phyloP scores from a whole-genome alignment of 2,329 filamentous ascomycete species.

The Falciphora oryzae region DNA sequence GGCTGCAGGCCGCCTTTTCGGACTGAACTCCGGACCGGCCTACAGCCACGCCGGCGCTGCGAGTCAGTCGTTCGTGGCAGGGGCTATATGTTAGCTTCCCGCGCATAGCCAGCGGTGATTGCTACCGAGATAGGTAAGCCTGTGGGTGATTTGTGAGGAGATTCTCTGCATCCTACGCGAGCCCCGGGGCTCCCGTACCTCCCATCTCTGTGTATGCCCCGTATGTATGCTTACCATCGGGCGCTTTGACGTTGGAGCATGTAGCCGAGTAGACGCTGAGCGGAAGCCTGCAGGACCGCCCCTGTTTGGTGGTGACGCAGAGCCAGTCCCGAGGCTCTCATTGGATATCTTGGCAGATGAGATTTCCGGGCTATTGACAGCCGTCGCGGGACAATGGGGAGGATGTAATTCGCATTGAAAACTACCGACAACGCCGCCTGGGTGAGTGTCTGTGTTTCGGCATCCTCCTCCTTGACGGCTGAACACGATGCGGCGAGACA shows the following conservation, averaged over 20 bases:
- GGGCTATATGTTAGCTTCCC: background rate
- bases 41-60: background rate
- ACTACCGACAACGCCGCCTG: background rate
- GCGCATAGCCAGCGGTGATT: background rate
- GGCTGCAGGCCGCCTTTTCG: background rate
- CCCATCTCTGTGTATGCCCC: background rate
- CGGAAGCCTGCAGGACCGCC: background rate
- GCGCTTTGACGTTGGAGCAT: background rate
- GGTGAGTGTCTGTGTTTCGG: background rate
- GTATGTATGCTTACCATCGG: background rate
- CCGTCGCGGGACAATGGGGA: background rate
- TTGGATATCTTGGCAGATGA: background rate
- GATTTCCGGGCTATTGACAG: background rate
- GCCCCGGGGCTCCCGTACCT: background rate
- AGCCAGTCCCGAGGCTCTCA: background rate
- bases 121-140: background rate
- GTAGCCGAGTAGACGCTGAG: background rate
- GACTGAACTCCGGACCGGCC: background rate
- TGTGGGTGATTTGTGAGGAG: background rate
- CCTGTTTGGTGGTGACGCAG: background rate
- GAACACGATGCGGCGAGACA: background rate
- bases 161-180: background rate
- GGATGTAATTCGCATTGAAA: background rate
- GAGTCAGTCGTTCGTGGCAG: background rate
- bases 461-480: background rate